Evolutionary conservation across 1,139 yeast genomes (phyloP), one percentile per base, ranked within the genome.

Genomic region (Geotrichum bryndzae): DNA sequence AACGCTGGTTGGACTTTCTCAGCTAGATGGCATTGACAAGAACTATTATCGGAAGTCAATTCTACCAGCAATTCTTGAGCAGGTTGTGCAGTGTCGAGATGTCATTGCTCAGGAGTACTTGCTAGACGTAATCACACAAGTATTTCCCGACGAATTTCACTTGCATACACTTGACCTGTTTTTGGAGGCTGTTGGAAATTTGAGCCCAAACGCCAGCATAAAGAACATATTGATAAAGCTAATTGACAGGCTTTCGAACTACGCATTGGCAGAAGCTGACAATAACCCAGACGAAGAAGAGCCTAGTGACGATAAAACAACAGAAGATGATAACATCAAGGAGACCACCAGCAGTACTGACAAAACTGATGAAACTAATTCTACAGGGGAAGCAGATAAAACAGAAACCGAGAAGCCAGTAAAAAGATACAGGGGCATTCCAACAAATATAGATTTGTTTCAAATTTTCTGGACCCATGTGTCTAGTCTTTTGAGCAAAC

Each of bases 61-160:
- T 22, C 80, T 94, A 66, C 98, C 98, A 0, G 82, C 85, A 0
- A 80, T 94, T n/a, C 80, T 94, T 38, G 97, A 91, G 69, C 99
- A 94, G 74, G 88, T 94, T 55, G 85, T 92, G n/a, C 97, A 92
- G 72, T 94, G 98, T 73, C 82, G 90, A 65, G 99, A 94, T 72
- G 87, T 86, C 52, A 82, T 94, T 66, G 97, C 99, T 3, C 99
- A 94, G 74, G 90, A 87, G 68, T 94, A 94, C 71, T 77, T 94
- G 62, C 79, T 92, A 62, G 99, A 94, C 70, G 97, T 92, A 11
- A 80, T 90, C 62, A 88, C 92, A 62, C 98, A 92, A 72, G 95
- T 92, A 1, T 94, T 94, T 76, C 97, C 99, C 0, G 97, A 90
- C 68, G 90, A 88, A 66, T 92, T 88, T 75, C 99, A 94, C 70